phyloP scores from a whole-genome alignment of 2,329 filamentous ascomycete species.

The Clarireedia hainanense region DNA sequence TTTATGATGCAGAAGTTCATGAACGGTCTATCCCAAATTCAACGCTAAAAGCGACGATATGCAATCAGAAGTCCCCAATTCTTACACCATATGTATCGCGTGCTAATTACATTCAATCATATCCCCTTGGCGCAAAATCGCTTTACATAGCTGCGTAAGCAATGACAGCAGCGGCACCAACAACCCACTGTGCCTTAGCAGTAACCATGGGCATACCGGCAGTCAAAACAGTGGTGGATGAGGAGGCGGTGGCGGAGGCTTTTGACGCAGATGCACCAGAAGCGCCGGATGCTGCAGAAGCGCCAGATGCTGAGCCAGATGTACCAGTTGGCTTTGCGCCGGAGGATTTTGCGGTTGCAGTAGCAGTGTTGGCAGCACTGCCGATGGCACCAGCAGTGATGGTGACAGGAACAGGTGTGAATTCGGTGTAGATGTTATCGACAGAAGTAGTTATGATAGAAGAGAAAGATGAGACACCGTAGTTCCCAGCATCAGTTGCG shows the following conservation, averaged over 20 bases:
- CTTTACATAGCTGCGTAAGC: slow-evolving; percentile 18
- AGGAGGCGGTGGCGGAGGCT: slow-evolving; percentile 3
- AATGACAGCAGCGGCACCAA: slow-evolving; percentile 24
- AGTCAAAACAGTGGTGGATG: slow-evolving; percentile 5
- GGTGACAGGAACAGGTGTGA: slow-evolving; percentile 10
- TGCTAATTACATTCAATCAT: background rate
- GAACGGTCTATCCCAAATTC: background rate
- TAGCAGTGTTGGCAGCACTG: background rate
- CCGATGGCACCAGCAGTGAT: slow-evolving; percentile 16
- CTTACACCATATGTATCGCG: background rate
- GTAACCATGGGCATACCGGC: slow-evolving; percentile 22
- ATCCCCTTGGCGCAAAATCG: background rate
- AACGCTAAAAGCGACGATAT: background rate
- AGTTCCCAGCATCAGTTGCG: background rate
- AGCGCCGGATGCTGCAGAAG: background rate
- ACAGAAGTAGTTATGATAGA: slow-evolving; percentile 1
- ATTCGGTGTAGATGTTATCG: background rate
- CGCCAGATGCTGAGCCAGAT: background rate
- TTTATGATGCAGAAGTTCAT: background rate
- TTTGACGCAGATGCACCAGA: background rate
- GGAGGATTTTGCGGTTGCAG: background rate
- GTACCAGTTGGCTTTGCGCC: too few relatives aligned
- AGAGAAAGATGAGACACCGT: background rate
- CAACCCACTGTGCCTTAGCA: slow-evolving; percentile 19
- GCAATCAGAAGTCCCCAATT: background rate